Percentiles rank a stretch among this genome's conserved stretches.
These are phyloP conservation scores for Taphrina confusa DNA, from an alignment of 1,139 yeast genomes.

Conservation along the genomic window DNA sequence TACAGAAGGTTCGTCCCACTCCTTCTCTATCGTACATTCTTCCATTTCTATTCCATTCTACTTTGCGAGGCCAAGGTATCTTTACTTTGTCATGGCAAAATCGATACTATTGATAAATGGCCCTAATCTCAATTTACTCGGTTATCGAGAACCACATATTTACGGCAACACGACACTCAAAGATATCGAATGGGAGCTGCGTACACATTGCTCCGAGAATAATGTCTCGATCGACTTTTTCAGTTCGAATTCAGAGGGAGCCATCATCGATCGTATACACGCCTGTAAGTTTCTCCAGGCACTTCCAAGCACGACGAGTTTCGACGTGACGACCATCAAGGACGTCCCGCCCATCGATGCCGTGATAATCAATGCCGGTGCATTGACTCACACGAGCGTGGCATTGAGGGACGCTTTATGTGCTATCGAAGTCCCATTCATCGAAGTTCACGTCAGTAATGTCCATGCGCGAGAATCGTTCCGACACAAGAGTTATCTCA, in stretches of 20 bases:
- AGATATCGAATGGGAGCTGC: neutral
- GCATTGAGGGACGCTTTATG: neutral
- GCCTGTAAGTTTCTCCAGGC: neutral
- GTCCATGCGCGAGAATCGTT: slow-evolving; percentile 5
- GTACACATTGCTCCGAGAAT: neutral
- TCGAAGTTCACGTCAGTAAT: slow-evolving; percentile 9
- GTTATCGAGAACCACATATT: slow-evolving; percentile 3
- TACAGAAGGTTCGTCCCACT: too few relatives aligned
- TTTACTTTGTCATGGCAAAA: slow-evolving; percentile 11
- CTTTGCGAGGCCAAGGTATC: too few relatives aligned
- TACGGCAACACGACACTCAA: slow-evolving; percentile 5
- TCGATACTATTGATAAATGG: slow-evolving; percentile 3
- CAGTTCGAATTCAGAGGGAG: neutral
- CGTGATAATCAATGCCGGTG: slow-evolving; percentile 3
- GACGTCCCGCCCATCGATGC: neutral
- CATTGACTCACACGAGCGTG: slow-evolving; percentile 4
- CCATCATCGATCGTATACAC: slow-evolving; percentile 1
- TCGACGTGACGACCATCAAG: neutral
- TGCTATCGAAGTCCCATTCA: neutral
- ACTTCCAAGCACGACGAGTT: neutral
- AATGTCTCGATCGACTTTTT: neutral
- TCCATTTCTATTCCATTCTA: too few relatives aligned
- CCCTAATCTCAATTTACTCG: neutral
- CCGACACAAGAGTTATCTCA: neutral
- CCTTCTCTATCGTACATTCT: too few relatives aligned